These are phyloP conservation scores for Daedaleopsis sinensis DNA, from an alignment of 768 basidiomycete species.

Conservation along the genomic window DNA sequence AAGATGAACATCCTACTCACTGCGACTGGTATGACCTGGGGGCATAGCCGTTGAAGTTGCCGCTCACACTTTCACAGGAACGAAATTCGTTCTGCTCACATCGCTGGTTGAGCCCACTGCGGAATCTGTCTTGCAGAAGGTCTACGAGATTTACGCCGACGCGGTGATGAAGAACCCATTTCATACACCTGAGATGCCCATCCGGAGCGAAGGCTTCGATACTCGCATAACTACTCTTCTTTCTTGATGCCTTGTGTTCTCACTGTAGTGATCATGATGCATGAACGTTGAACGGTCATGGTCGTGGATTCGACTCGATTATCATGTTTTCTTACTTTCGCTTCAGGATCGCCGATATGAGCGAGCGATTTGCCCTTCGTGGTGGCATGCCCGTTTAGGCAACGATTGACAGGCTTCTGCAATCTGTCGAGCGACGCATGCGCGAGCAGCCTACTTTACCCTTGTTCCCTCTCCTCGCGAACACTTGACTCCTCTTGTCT, in stretches of 20 bases:
- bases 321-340: not conserved
- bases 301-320: not conserved
- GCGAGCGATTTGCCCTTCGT: not conserved
- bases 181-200: constrained; percentile 99
- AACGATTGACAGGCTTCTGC: constrained; percentile 10
- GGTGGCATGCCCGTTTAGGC: constrained; percentile 4
- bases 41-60: not conserved
- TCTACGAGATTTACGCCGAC: constrained; percentile 94
- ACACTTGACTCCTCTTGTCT: not conserved
- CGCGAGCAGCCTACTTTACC: not conserved
- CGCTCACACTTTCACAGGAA: constrained; percentile 53
- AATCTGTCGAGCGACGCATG: not conserved
- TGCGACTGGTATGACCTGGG: constrained; percentile 66
- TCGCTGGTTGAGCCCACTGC: constrained; percentile 75
- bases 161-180: constrained; percentile 99
- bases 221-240: constrained; percentile 57
- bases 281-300: no score
- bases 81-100: constrained; percentile 92
- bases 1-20: constrained; percentile 92
- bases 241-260: not conserved
- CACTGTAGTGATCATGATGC: not conserved
- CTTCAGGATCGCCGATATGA: no score
- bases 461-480: not conserved
- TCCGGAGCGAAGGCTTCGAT: constrained; percentile 90
- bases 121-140: constrained; percentile 73